phyloP scores from a whole-genome alignment of 2,329 filamentous ascomycete genomes.

The Trichoderma citrinoviride region DNA sequence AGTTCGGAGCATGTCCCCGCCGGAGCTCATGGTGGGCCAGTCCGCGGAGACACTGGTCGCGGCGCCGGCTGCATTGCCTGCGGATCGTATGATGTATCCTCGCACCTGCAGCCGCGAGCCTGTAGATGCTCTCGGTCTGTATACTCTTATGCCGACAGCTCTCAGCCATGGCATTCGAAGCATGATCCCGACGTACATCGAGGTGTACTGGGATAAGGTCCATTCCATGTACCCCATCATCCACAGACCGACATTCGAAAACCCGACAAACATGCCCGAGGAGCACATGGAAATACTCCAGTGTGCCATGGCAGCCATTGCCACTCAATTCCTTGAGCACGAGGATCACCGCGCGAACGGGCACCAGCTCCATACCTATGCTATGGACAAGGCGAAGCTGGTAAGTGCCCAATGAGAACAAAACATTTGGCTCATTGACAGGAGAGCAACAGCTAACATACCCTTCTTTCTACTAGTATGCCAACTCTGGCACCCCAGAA shows the following conservation, averaged over 20 bases:
- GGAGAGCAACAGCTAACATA: not conserved
- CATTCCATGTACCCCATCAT: slow-evolving; percentile 50
- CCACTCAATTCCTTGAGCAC: slow-evolving; percentile 49
- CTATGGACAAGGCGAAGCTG: slow-evolving; percentile 48
- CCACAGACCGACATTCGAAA: slow-evolving; percentile 47
- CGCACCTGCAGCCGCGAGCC: slow-evolving; percentile 42
- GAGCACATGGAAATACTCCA: slow-evolving; percentile 45
- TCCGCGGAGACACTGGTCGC: slow-evolving; percentile 50
- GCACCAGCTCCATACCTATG: slow-evolving; percentile 50
- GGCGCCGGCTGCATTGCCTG: slow-evolving; percentile 40
- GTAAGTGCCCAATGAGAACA: slow-evolving; percentile 39
- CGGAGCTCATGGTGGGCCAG: slow-evolving; percentile 46
- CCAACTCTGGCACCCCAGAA: slow-evolving; percentile 27
- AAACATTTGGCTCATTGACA: too few relatives aligned
- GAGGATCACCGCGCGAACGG: slow-evolving; percentile 51
- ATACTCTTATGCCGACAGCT: slow-evolving; percentile 34
- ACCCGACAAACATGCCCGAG: slow-evolving; percentile 29
- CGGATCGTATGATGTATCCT: slow-evolving; percentile 36
- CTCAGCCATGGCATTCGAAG: slow-evolving; percentile 42
- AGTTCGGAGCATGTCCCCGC: slow-evolving; percentile 52
- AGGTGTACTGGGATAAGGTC: slow-evolving; percentile 54
- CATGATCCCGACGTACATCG: slow-evolving; percentile 49
- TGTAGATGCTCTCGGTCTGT: slow-evolving; percentile 39
- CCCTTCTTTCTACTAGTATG: not conserved
- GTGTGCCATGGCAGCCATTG: slow-evolving; percentile 58